Base-by-base conservation (phyloP, 768 basidiomycete genomes). In the Termitomyces eurrhizus region DNA sequence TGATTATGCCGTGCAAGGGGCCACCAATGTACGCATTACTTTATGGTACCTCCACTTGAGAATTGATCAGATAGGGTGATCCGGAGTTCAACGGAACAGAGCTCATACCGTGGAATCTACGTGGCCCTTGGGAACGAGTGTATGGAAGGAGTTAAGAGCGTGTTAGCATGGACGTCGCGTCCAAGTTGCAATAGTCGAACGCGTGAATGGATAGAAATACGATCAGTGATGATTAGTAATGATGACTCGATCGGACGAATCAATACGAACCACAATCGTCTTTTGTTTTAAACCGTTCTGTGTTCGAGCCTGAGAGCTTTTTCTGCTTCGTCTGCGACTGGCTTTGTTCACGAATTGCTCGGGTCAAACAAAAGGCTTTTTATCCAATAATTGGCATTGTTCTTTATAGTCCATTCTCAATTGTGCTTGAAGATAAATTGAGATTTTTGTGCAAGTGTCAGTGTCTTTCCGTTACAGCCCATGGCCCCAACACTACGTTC, bases 401-500 rank as follows among this genome's bases (percentile, higher is more conserved):
- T 13, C 53, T 37, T 26, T 26, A 18, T 39, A 14, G 52, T 39
- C 24, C 37, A 42, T 21, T 21, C 21, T 21, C 21, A 21, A 21
- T 44, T 55, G 18, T 42, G 41, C 12, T 44, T 21, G 29, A 55
- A 16, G 26, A 42, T 54, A 7, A 12, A 16, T 26, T 24, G 36
- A 26, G 21, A 52, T 52, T 37, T 52, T 26, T 54, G 9, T n/a
- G 18, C 18, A n/a, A 52, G 21, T 16, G 2, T 32, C 7, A 41
- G 26, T 26, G 26, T 26, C 37, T 53, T 32, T 12, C 24, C 56
- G 18, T 52, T 21, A 36, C 45, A 32, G 37, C 36, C 36, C 32
- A 69, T 69, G 68, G 62, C 66, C 41, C 67, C 66, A 46, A 60
- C 55, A 11, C 65, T 67, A 55, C 69, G 64, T 46, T 67, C 65